phyloP scores from a whole-genome alignment of 768 basidiomycete species.

The Lactifluus hygrophoroides region DNA sequence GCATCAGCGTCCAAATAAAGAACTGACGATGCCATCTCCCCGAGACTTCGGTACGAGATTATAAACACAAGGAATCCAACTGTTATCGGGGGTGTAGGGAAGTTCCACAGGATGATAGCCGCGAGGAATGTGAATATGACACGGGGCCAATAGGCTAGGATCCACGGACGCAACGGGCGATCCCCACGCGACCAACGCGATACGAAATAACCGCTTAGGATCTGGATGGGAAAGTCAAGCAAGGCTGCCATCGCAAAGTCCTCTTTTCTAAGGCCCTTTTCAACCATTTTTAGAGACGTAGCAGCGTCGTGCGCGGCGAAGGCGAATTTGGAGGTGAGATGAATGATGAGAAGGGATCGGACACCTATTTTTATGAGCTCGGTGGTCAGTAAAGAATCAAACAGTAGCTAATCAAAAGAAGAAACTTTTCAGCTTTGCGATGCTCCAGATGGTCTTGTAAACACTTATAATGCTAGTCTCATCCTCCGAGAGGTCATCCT shows the following conservation, averaged over 20 bases:
- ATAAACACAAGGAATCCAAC: constrained; percentile 72
- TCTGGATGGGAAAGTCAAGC: constrained; percentile 96
- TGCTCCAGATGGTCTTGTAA: constrained; percentile 90
- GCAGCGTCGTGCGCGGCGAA: constrained; percentile 92
- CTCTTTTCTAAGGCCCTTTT: constrained; percentile 92
- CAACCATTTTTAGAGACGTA: constrained; percentile 87
- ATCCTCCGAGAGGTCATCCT: constrained; percentile 59
- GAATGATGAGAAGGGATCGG: constrained; percentile 76
- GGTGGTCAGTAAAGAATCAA: neutral
- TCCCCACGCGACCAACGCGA: constrained; percentile 85
- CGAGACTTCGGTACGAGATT: constrained; percentile 70
- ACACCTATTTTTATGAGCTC: constrained; percentile 51
- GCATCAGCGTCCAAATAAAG: neutral
- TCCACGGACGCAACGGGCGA: constrained; percentile 77
- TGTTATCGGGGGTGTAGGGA: constrained; percentile 70
- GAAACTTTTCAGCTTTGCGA: constrained; percentile 84
- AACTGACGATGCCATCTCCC: constrained; percentile 77
- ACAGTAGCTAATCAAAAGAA: constrained; percentile 11
- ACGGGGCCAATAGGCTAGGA: constrained; percentile 85
- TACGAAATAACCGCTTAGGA: constrained; percentile 86
- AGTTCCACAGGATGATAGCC: constrained; percentile 72
- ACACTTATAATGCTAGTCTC: constrained; percentile 87
- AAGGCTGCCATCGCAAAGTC: constrained; percentile 90
- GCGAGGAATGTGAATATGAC: constrained; percentile 63
- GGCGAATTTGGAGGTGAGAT: constrained; percentile 87